A percentile compares a stretch with the other conserved stretches of the same genome.
Evolutionary conservation across 805 yeast genomes (phyloP).

Genomic region (Candida verbasci): DNA sequence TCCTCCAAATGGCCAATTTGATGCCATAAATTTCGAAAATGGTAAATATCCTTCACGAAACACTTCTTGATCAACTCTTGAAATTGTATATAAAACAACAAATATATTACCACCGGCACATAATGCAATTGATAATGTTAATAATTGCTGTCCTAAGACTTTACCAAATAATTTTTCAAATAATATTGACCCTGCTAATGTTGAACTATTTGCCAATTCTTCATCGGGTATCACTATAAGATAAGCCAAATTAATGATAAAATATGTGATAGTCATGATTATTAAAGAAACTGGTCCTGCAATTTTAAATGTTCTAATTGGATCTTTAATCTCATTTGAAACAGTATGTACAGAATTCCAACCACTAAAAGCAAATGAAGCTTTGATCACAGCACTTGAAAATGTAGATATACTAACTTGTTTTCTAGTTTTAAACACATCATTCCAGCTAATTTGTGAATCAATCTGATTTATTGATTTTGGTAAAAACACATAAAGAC

Average conservation of each 20-base stretch:
- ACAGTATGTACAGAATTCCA: conserved; percentile 62
- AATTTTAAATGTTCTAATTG: conserved; percentile 50
- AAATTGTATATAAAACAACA: conserved; percentile 55
- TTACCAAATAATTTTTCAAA: conserved; percentile 55
- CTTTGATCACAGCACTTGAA: conserved; percentile 53
- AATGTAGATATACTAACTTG: conserved; percentile 40
- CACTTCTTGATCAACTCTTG: conserved; percentile 62
- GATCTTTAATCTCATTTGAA: conserved; percentile 58
- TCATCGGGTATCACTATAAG: conserved; percentile 49
- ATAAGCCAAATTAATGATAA: conserved; percentile 53
- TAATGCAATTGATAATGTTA: conserved; percentile 55
- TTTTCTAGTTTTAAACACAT: conserved; percentile 28
- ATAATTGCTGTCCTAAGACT: conserved; percentile 47
- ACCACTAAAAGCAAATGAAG: conserved; percentile 58
- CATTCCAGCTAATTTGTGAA: conserved; percentile 32
- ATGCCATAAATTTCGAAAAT: conserved; percentile 45
- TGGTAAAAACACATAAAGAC: conserved; percentile 55
- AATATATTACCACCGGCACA: conserved; percentile 61
- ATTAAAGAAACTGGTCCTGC: conserved; percentile 57
- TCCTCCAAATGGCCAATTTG: conserved; percentile 52
- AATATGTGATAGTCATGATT: conserved; percentile 45
- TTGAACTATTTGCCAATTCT: conserved; percentile 52
- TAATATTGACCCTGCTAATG: conserved; percentile 54
- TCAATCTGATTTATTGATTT: conserved; percentile 38
- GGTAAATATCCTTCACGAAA: conserved; percentile 64